These are phyloP conservation scores for cucumber (Cucumis sativus) DNA, from an alignment of 306 rosid genomes.

Conservation along the genomic window Cucumber_9930_V3 NC_026657.2:33615501-33616000, in stretches of 20 bases:
- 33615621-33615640: slow-evolving; percentile 39
- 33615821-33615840: slow-evolving; percentile 84
- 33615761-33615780: slow-evolving; percentile 94
- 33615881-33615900: slow-evolving; percentile 33
- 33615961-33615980: background rate
- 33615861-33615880: slow-evolving; percentile 94
- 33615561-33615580: slow-evolving; percentile 82
- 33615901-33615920: background rate
- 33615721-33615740: slow-evolving; percentile 77
- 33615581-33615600: slow-evolving; percentile 61
- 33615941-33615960: background rate
- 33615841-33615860: slow-evolving; percentile 80
- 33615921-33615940: background rate
- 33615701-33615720: slow-evolving; percentile 83
- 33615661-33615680: slow-evolving; percentile 33
- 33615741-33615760: slow-evolving; percentile 90
- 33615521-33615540: slow-evolving; percentile 99
- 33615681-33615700: slow-evolving; percentile 56
- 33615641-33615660: slow-evolving; percentile 26
- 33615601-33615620: slow-evolving; percentile 43
- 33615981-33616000: background rate
- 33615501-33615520: slow-evolving; percentile 99
- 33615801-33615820: slow-evolving; percentile 98
- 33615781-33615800: slow-evolving; percentile 97
- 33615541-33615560: slow-evolving; percentile 99